Evolutionary conservation across 345 rosid species (phyloP), one percentile per base, ranked within the genome.

Genomic region (Isatis tinctoria): DNA sequence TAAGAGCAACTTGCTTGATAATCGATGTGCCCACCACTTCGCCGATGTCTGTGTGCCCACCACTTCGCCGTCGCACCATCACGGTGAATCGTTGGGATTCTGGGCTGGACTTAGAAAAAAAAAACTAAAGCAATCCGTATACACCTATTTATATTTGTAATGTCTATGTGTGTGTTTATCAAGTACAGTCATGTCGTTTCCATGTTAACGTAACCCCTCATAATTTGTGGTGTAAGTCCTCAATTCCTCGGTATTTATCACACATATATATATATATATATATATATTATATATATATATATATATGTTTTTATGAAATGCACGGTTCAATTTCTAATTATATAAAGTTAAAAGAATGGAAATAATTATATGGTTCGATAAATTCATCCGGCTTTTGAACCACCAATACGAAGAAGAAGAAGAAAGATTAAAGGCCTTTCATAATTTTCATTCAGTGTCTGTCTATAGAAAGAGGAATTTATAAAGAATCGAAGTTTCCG

Each of bases 101-200:
- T 93, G 93, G 93, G 83, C 27, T 90, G 98, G 94, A 43, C 79
- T 28, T 82, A 43, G 70, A 53, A 26, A 9, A n/a, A n/a, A n/a
- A n/a, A n/a, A n/a, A n/a, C n/a, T n/a, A n/a, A n/a, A n/a, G n/a
- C n/a, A n/a, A n/a, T n/a, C n/a, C n/a, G n/a, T n/a, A n/a, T n/a
- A n/a, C 2, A 39, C 2, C 3, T 6, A 33, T 6, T 0, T 33
- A 33, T 33, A 2, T 11, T 56, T 58, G 1, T 33, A 16, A 12
- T 52, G 18, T 30, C 56, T 52, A 5, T 52, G 57, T 51, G 18
- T 14, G 28, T 74, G 47, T 62, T 24, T 24, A 28, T 52, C 56
- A 41, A 75, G 48, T 69, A 65, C 65, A 60, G 56, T 60, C 35
- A 3, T 16, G 49, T 73, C 20, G 66, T 73, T 54, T 43, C 65